A percentile compares a stretch with the other conserved stretches of the same genome.
These are phyloP conservation scores for Chenopodium berlandieri DNA, from an alignment of 148 eudicot genomes.

Conservation along the genomic window DNA sequence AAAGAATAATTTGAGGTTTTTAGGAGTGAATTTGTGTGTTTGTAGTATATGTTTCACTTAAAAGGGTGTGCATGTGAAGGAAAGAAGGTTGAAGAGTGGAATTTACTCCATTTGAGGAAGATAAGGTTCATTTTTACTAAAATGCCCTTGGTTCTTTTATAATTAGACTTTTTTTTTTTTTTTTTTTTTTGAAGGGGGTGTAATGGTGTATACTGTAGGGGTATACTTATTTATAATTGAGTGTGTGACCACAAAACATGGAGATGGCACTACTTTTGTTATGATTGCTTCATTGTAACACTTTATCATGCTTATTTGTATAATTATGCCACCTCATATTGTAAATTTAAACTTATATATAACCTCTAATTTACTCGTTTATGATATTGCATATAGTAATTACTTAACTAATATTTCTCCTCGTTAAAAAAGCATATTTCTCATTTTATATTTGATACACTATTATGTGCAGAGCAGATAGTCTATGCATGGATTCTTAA, in stretches of 20 bases:
- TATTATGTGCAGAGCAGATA: too few relatives aligned
- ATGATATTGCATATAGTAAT: too few relatives aligned
- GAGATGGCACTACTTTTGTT: conserved; percentile 10
- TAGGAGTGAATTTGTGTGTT: background rate
- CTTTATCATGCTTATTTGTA: conserved; percentile 4
- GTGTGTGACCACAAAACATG: conserved; percentile 16
- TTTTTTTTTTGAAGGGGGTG: too few relatives aligned
- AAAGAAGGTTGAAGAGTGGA: conserved; percentile 30
- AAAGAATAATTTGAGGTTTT: background rate
- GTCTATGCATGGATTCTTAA: too few relatives aligned
- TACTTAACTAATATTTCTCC: too few relatives aligned
- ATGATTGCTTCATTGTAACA: conserved; percentile 19
- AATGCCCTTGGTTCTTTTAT: conserved; percentile 7
- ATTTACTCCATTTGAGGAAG: conserved; percentile 28
- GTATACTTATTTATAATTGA: background rate
- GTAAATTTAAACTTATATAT: background rate
- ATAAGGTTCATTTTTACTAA: conserved; percentile 19
- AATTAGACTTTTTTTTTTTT: too few relatives aligned
- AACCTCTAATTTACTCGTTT: background rate
- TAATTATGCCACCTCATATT: conserved; percentile 7
- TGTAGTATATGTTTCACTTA: conserved; percentile 26
- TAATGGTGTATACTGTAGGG: background rate
- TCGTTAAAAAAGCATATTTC: too few relatives aligned
- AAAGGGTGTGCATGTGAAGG: conserved; percentile 41
- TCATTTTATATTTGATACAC: too few relatives aligned